These are phyloP conservation scores for Microsporum ferrugineum DNA, from an alignment of 2,329 filamentous ascomycete species.

Conservation along the genomic window DNA sequence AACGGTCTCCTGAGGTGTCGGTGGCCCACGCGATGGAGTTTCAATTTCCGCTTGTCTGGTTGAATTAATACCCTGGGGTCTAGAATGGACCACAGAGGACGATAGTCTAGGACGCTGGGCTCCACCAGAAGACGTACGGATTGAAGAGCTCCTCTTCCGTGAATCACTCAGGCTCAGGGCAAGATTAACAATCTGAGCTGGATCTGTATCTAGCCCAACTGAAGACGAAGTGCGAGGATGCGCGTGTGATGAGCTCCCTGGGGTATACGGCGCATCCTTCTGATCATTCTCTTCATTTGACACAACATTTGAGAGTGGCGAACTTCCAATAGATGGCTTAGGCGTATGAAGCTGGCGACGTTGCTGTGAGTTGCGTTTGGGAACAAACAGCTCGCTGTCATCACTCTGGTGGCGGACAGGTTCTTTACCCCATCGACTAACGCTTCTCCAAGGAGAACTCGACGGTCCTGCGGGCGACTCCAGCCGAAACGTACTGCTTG, in stretches of 20 bases:
- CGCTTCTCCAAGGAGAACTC: neutral
- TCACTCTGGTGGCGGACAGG: neutral
- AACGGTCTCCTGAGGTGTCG: neutral
- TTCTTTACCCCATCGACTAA: neutral
- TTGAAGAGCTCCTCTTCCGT: conserved; percentile 31
- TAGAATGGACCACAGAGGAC: neutral
- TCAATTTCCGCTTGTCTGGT: neutral
- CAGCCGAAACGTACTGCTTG: conserved; percentile 13
- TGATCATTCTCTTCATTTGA: neutral
- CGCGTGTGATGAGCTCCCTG: neutral
- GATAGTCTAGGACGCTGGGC: conserved; percentile 4
- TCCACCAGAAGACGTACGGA: conserved; percentile 6
- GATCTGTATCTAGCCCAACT: conserved; percentile 55
- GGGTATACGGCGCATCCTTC: neutral
- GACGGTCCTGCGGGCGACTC: neutral
- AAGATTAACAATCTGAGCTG: conserved; percentile 84
- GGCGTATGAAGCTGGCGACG: neutral
- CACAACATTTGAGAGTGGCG: neutral
- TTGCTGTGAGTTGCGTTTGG: conserved; percentile 1
- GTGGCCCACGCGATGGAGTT: neutral
- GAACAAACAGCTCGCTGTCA: neutral
- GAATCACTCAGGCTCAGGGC: conserved; percentile 75
- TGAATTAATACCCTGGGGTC: neutral
- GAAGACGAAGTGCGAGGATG: neutral
- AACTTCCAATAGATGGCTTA: conserved; percentile 1